A percentile compares a stretch with the other conserved stretches of the same genome.
phyloP scores from a whole-genome alignment of 805 yeast species.

The Spathaspora passalidarum region DNA sequence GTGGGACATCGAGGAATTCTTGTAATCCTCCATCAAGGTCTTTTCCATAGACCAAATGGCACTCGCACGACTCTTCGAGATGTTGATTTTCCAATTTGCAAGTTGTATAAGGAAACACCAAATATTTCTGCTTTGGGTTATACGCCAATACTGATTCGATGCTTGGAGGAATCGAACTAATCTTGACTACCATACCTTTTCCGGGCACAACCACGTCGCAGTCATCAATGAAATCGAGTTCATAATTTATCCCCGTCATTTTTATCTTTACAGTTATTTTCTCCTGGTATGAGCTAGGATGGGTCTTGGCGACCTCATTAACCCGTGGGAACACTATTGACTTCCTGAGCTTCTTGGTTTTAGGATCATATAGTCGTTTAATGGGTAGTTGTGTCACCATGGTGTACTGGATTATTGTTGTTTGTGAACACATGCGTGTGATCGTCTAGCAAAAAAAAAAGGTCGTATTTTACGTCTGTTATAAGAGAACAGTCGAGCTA shows the following conservation, averaged over 20 bases:
- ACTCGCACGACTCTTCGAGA: constrained; percentile 14
- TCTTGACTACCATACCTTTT: constrained; percentile 28
- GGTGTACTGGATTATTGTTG: too few species aligned
- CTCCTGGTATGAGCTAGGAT: background rate
- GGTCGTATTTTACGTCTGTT: too few species aligned
- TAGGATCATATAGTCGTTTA: constrained; percentile 24
- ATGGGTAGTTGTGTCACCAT: constrained; percentile 14
- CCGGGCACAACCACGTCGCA: constrained; percentile 27
- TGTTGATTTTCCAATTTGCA: constrained; percentile 24
- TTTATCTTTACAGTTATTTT: constrained; percentile 20
- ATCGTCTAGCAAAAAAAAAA: too few species aligned
- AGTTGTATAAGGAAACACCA: constrained; percentile 33
- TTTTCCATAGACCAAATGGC: constrained; percentile 25
- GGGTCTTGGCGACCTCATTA: background rate
- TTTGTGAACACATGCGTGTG: too few species aligned
- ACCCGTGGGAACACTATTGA: background rate
- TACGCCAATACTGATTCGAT: background rate
- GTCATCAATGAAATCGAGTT: constrained; percentile 19
- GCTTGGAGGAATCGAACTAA: constrained; percentile 11
- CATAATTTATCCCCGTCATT: constrained; percentile 25
- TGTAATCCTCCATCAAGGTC: constrained; percentile 41
- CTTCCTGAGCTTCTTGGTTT: constrained; percentile 6
- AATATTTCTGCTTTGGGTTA: constrained; percentile 12
- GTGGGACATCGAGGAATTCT: constrained; percentile 31
- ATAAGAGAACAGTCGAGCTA: too few species aligned